A percentile compares a stretch with the other conserved stretches of the same genome.
phyloP scores from a whole-genome alignment of 2,329 filamentous ascomycete genomes.

The Coccinonectria pachysandricola region DNA sequence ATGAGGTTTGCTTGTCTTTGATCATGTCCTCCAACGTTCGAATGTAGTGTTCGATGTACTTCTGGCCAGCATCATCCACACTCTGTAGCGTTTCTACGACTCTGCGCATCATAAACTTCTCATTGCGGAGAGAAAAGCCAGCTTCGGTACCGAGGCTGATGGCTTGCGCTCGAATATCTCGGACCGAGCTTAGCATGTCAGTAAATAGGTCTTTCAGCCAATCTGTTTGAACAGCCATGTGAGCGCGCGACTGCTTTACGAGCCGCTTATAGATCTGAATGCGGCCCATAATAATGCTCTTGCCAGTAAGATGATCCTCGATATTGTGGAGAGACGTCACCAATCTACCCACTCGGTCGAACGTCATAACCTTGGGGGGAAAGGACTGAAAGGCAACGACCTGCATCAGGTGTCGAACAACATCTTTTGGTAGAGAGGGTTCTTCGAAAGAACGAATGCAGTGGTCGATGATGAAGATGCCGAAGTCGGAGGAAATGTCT shows the following conservation, averaged over 20 bases:
- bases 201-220: conserved; percentile 80
- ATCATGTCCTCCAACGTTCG: conserved; percentile 59
- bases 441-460: conserved; percentile 66
- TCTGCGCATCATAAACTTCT: conserved; percentile 55
- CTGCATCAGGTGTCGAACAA: conserved; percentile 70
- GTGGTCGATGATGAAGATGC: conserved; percentile 69
- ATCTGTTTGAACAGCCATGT: conserved; percentile 61
- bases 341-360: conserved; percentile 58
- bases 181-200: conserved; percentile 68
- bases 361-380: conserved; percentile 60
- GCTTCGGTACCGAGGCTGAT: conserved; percentile 65
- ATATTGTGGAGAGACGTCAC: conserved; percentile 62
- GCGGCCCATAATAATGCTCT: conserved; percentile 68
- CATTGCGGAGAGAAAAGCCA: conserved; percentile 57
- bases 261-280: conserved; percentile 71
- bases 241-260: conserved; percentile 55
- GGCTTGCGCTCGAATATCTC: conserved; percentile 65
- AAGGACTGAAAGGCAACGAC: conserved; percentile 76
- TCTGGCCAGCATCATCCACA: conserved; percentile 39
- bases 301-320: conserved; percentile 64
- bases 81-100: conserved; percentile 55
- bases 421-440: conserved; percentile 57
- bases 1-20: conserved; percentile 38
- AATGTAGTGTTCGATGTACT: conserved; percentile 60
- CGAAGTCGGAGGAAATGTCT: conserved; percentile 68